Evolutionary conservation across 208 protist species (phyloP), one percentile per base, ranked within the genome.

Genomic region (Trypanosoma brucei): DNA sequence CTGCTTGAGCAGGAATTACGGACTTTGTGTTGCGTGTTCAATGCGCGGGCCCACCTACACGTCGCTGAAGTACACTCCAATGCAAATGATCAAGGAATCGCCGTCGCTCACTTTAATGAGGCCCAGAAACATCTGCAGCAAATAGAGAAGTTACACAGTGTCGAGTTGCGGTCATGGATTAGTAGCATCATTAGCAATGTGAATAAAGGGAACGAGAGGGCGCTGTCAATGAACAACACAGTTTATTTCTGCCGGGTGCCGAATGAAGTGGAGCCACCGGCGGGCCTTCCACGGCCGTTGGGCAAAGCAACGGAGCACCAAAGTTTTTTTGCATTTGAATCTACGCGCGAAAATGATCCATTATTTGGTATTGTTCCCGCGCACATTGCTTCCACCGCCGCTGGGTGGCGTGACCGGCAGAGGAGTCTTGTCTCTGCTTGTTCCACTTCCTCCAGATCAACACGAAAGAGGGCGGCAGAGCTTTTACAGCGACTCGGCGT

Each of bases 291-390:
- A 8, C 70, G 78, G 9, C 58, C 81, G 30, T 68, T 95, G 3
- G 89, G 89, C 34, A 77, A 81, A 49, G 63, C 84, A 2, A 88
- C 75, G 1, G 70, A 71, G 55, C 79, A 83, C 63, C 8, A 55
- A 5, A 76, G 75, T 63, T 81, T 94, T 52, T 71, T 81, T 14
- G 57, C 59, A 40, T 82, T 84, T 45, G 70, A 79, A 39, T 88
- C 80, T 36, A 83, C 75, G 51, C 76, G 83, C 11, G 86, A 70
- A 44, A 70, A 74, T 9, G 89, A 95, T 62, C 86, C 89, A 1
- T 95, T 95, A 57, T 92, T 95, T 62, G 89, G 89, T 51, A 93
- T 95, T 63, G 57, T 92, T 50, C 85, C 86, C 0, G 72, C 79
- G 3, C 83, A 95, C 69, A 85, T 91, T 64, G 84, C 82, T 11